phyloP scores from a whole-genome alignment of 768 basidiomycete species.

The Leccinum sublutescens region DNA sequence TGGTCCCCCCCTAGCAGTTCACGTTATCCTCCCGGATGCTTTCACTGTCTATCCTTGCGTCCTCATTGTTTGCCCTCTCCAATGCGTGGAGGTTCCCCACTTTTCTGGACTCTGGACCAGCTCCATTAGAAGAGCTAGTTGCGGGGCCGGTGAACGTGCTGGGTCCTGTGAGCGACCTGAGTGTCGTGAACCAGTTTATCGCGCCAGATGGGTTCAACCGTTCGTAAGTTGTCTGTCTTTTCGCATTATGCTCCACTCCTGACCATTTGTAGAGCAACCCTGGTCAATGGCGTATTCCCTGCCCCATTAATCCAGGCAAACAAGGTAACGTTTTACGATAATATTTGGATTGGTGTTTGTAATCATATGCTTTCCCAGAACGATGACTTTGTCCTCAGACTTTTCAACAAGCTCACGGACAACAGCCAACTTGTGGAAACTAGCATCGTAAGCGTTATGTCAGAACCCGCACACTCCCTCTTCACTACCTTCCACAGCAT shows the following conservation, averaged over 20 bases:
- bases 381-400: conserved; percentile 39
- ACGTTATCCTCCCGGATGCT: background rate
- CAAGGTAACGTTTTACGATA: conserved; percentile 26
- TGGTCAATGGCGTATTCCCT: conserved; percentile 45
- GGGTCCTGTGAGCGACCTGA: conserved; percentile 28
- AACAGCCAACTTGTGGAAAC: background rate
- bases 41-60: conserved; percentile 5
- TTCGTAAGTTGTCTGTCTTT: conserved; percentile 26
- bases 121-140: background rate
- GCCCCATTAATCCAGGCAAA: conserved; percentile 44
- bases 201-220: conserved; percentile 49
- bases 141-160: background rate
- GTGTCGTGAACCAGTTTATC: conserved; percentile 38
- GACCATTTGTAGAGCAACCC: conserved; percentile 34
- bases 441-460: background rate
- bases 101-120: background rate
- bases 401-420: conserved; percentile 33
- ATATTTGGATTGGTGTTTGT: background rate
- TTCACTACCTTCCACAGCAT: conserved; percentile 8
- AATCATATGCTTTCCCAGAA: conserved; percentile 26
- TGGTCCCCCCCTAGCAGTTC: too few relatives aligned
- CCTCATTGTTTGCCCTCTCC: conserved; percentile 6
- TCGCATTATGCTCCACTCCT: background rate
- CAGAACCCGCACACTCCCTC: background rate
- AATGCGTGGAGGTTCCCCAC: conserved; percentile 2